These are phyloP conservation scores for Pyronema omphalodes DNA, from an alignment of 495 filamentous ascomycete genomes.

Conservation along the genomic window DNA sequence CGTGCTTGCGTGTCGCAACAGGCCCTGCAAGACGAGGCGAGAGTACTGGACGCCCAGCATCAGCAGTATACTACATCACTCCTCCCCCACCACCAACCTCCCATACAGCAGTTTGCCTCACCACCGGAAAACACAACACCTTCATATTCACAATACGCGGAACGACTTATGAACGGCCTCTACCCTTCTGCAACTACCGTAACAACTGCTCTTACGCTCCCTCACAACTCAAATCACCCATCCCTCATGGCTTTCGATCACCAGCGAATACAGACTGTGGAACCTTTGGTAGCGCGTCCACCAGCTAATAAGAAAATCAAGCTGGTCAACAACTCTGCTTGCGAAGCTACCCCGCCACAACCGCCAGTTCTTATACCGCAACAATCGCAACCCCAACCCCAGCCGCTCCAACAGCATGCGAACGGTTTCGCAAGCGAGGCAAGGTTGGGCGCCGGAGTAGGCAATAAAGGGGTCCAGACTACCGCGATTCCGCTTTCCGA, in stretches of 20 bases:
- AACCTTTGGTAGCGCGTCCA: background rate
- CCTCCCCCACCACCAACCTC: background rate
- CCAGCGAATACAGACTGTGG: background rate
- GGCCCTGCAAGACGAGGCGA: background rate
- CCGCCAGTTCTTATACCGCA: background rate
- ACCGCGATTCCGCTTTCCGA: background rate
- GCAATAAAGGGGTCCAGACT: constrained; percentile 2
- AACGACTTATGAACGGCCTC: background rate
- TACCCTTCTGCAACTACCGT: too few relatives aligned
- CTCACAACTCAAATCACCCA: too few relatives aligned
- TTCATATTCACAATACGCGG: background rate
- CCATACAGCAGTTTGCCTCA: background rate
- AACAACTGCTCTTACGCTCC: too few relatives aligned
- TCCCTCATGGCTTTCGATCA: background rate
- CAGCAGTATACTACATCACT: too few relatives aligned
- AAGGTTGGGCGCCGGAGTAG: background rate
- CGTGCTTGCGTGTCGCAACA: background rate
- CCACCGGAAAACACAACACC: background rate
- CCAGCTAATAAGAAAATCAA: constrained; percentile 1
- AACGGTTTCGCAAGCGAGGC: background rate
- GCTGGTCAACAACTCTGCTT: background rate
- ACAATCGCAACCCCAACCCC: background rate
- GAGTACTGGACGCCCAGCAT: too few relatives aligned
- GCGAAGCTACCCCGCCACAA: background rate
- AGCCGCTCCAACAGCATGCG: background rate